A percentile compares a stretch with the other conserved stretches of the same genome.
These are phyloP conservation scores for Musa acuminata DNA, from an alignment of 176 grass and related monocot species.

Conservation along the genomic window DNA sequence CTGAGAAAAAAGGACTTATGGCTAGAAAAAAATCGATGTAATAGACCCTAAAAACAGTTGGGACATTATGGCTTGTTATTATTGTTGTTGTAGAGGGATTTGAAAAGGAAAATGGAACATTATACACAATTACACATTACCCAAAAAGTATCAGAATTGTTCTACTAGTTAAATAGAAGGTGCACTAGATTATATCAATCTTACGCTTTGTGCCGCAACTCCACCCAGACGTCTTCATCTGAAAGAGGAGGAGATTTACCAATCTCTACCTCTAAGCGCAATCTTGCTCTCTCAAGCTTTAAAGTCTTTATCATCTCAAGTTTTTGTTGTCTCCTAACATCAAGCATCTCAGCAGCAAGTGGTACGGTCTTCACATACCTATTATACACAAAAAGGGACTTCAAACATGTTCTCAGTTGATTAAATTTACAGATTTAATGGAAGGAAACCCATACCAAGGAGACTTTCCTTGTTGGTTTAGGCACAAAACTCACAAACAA, in stretches of 20 bases:
- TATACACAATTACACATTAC: no score
- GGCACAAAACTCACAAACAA: neutral
- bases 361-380: slow-evolving; percentile 91
- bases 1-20: no score
- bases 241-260: slow-evolving; percentile 78
- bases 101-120: no score
- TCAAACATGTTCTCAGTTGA: neutral
- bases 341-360: slow-evolving; percentile 83
- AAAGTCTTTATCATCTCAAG: slow-evolving; percentile 71
- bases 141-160: neutral
- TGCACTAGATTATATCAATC: slow-evolving; percentile 20
- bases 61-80: no score
- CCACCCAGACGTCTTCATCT: slow-evolving; percentile 78
- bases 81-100: no score
- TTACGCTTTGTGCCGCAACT: slow-evolving; percentile 73
- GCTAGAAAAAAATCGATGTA: no score
- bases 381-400: slow-evolving; percentile 2
- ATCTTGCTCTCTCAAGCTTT: slow-evolving; percentile 73
- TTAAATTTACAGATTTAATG: neutral
- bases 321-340: slow-evolving; percentile 82
- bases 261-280: slow-evolving; percentile 76
- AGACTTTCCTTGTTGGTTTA: neutral
- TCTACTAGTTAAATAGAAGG: neutral
- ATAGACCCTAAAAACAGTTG: no score
- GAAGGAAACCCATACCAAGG: neutral